Evolutionary conservation across 192 early-diverging fungal genomes (phyloP).

Genomic region (Blastocladiella britannica): DNA sequence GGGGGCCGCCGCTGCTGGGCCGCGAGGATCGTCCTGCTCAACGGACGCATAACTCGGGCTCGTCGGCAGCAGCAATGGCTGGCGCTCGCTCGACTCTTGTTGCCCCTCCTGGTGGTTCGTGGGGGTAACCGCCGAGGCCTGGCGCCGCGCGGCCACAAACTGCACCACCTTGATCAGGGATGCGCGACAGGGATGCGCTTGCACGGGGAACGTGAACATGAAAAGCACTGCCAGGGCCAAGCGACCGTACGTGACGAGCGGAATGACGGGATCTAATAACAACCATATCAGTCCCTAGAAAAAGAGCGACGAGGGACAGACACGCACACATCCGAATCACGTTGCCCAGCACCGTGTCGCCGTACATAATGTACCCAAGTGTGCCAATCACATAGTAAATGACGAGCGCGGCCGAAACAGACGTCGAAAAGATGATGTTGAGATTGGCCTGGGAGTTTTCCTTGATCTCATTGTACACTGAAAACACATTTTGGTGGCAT

Average conservation of each 20-base stretch:
- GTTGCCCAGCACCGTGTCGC: conserved; percentile 56
- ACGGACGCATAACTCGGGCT: neutral
- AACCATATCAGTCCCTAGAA: no score
- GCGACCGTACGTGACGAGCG: conserved; percentile 62
- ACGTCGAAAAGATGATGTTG: conserved; percentile 41
- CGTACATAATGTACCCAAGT: conserved; percentile 83
- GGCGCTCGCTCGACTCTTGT: no score
- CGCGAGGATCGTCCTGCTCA: neutral
- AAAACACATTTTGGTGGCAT: conserved; percentile 51
- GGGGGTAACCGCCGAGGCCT: neutral
- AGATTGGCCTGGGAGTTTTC: conserved; percentile 58
- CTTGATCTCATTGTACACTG: conserved; percentile 81
- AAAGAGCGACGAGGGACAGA: conserved; percentile 3
- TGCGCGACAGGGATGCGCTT: conserved; percentile 74
- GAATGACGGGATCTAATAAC: conserved; percentile 32
- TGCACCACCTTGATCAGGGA: conserved; percentile 68
- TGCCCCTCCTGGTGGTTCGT: no score
- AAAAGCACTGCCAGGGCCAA: conserved; percentile 74
- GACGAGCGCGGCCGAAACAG: conserved; percentile 51
- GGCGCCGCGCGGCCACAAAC: neutral
- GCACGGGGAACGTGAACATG: conserved; percentile 77
- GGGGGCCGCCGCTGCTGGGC: conserved; percentile 4
- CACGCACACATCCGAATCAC: conserved; percentile 59
- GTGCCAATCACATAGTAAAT: conserved; percentile 73
- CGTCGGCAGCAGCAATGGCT: neutral